Base-by-base conservation (phyloP, 169 alveolate species). In the Cryptosporidium parvum region DNA sequence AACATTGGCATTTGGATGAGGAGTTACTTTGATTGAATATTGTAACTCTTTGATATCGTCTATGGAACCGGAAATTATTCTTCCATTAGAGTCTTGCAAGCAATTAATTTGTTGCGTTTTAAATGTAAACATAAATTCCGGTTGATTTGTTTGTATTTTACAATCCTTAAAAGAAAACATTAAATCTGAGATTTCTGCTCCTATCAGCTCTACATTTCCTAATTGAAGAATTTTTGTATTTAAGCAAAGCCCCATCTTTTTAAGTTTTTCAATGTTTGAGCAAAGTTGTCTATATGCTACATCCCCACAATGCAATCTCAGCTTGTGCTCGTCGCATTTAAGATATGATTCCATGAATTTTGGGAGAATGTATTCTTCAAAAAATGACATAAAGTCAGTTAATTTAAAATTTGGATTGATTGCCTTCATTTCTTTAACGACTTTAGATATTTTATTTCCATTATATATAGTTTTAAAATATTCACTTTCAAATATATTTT, bases 51-150 rank as follows among this genome's bases (percentile, higher is more conserved):
- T 94, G 62, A 96, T 95, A 70, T 96, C 98, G 61, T 96, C 98
- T 26, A 91, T 73, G 48, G 94, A 85, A 91, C 96, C 95, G 42
- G 96, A 96, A 26, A 93, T 71, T 23, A 94, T 91, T 72, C 87
- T 85, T 16, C 96, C 97, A 61, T 94, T 80, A 14, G 53, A 56
- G 70, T 94, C 94, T 51, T 95, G 87, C 65, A 96, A 85, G 69
- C 97, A 96, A 87, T 96, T 96, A 42, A 96, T 95, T 89, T 96
- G 98, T 70, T 96, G 98, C 14, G 97, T 93, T 26, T 93, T 94
- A 85, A 96, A 96, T 45, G 96, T 94, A 86, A 94, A 96, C 26
- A 96, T 93, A 62, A 96, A 93, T 94, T 96, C 93, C n/a, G 98
- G 98, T 26, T 93, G 85, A 18, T 92, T 93, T 53, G 91, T 97